A percentile compares a stretch with the other conserved stretches of the same genome.
These are phyloP conservation scores for Stropharia rugosoannulata DNA, from an alignment of 768 basidiomycete species.

Conservation along the genomic window DNA sequence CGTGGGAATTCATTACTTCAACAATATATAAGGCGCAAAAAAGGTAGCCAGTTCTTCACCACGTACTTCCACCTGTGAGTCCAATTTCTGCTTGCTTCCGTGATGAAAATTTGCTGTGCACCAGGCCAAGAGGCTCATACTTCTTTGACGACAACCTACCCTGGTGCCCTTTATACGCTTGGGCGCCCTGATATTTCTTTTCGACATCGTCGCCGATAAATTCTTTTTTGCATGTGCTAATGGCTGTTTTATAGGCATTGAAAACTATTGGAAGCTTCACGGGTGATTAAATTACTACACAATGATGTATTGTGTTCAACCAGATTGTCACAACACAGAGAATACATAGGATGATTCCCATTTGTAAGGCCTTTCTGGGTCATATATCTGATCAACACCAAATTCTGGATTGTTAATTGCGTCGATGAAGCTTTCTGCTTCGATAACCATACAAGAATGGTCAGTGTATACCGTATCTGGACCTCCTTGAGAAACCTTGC, in stretches of 20 bases:
- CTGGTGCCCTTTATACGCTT: conserved; percentile 51
- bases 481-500: conserved; percentile 43
- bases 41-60: not conserved
- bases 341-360: conserved; percentile 44
- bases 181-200: conserved; percentile 43
- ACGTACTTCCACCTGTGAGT: conserved; percentile 19
- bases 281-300: too few relatives aligned
- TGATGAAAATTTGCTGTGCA: conserved; percentile 59
- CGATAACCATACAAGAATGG: conserved; percentile 43
- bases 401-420: conserved; percentile 49
- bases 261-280: too few relatives aligned
- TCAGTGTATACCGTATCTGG: conserved; percentile 30
- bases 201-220: not conserved
- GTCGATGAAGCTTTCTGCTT: conserved; percentile 43
- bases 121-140: conserved; percentile 49
- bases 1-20: not conserved
- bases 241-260: too few relatives aligned
- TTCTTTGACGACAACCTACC: conserved; percentile 45
- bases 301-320: too few relatives aligned
- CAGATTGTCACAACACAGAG: conserved; percentile 19
- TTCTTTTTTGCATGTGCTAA: too few relatives aligned
- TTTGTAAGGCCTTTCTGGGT: conserved; percentile 31
- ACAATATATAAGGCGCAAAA: not conserved
- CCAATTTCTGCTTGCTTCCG: conserved; percentile 12
- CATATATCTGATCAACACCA: conserved; percentile 43